Evolutionary conservation across 2,329 filamentous ascomycete species (phyloP).

Genomic region (Fusarium algeriense): DNA sequence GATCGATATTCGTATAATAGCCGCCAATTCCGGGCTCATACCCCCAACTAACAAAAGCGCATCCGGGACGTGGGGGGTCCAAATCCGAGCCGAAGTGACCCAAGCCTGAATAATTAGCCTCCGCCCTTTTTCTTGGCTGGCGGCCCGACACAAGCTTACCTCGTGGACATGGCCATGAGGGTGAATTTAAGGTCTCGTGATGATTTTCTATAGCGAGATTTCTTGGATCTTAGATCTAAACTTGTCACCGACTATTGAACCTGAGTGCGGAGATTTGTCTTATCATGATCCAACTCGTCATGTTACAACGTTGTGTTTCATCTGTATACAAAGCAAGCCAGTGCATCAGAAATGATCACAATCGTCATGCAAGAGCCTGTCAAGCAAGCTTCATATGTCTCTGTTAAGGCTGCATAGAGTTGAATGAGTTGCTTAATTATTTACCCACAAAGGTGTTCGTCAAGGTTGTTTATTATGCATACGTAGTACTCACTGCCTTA

Average conservation of each 20-base stretch:
- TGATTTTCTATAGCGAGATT: conserved; percentile 18
- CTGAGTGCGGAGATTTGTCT: conserved; percentile 12
- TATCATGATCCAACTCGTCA: conserved; percentile 15
- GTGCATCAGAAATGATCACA: conserved; percentile 38
- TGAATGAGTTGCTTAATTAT: not conserved
- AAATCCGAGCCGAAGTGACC: conserved; percentile 21
- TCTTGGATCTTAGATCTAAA: not conserved
- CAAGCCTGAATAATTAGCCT: conserved; percentile 28
- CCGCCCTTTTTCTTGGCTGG: conserved; percentile 22
- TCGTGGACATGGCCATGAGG: conserved; percentile 24
- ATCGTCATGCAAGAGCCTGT: conserved; percentile 26
- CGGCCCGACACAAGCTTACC: conserved; percentile 33
- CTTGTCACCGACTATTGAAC: conserved; percentile 1
- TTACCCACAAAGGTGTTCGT: conserved; percentile 14
- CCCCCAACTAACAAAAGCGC: conserved; percentile 10
- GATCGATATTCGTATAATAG: conserved; percentile 11
- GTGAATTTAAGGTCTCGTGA: conserved; percentile 34
- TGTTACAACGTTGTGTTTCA: conserved; percentile 38
- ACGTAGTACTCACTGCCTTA: not conserved
- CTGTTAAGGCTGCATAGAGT: not conserved
- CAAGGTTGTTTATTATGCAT: conserved; percentile 20
- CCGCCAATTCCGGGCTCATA: conserved; percentile 10
- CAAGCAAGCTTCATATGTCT: conserved; percentile 9
- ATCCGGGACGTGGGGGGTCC: conserved; percentile 23
- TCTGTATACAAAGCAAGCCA: conserved; percentile 38